A percentile compares a stretch with the other conserved stretches of the same genome.
Evolutionary conservation across 2,329 filamentous ascomycete species (phyloP).

Genomic region (Alternaria infectoria): DNA sequence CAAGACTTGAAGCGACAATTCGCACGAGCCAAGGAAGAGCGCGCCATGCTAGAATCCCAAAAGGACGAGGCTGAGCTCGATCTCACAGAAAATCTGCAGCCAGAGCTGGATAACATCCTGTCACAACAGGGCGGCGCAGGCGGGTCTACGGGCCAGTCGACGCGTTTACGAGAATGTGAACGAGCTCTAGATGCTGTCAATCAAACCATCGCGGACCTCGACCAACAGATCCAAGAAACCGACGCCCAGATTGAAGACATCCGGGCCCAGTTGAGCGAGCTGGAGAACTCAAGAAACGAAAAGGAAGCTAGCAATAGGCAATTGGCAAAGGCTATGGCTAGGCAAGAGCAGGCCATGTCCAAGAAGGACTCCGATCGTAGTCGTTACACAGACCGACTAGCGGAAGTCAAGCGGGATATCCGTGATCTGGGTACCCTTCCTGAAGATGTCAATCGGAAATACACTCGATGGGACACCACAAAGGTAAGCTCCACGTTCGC

Average conservation of each 20-base stretch:
- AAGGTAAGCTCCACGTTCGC: slow-evolving; percentile 57
- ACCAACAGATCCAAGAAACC: slow-evolving; percentile 73
- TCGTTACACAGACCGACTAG: slow-evolving; percentile 74
- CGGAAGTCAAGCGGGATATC: slow-evolving; percentile 86
- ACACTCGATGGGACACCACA: slow-evolving; percentile 80
- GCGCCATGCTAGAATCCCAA: slow-evolving; percentile 77
- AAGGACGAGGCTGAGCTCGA: slow-evolving; percentile 88
- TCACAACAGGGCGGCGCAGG: slow-evolving; percentile 52
- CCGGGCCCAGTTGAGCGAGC: slow-evolving; percentile 60
- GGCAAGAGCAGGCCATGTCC: slow-evolving; percentile 87
- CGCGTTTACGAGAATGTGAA: slow-evolving; percentile 77
- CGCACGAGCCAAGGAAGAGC: slow-evolving; percentile 73
- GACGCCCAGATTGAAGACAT: slow-evolving; percentile 72
- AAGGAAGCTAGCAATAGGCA: slow-evolving; percentile 77
- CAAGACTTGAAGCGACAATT: slow-evolving; percentile 79
- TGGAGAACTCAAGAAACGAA: slow-evolving; percentile 65
- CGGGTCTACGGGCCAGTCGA: slow-evolving; percentile 59
- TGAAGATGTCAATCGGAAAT: slow-evolving; percentile 92
- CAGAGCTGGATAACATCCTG: slow-evolving; percentile 80
- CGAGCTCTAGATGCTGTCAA: slow-evolving; percentile 81
- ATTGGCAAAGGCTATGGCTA: slow-evolving; percentile 78
- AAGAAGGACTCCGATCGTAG: slow-evolving; percentile 91
- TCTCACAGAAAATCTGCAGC: slow-evolving; percentile 84
- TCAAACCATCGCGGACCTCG: slow-evolving; percentile 70
- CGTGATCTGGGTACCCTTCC: slow-evolving; percentile 91